A percentile compares a stretch with the other conserved stretches of the same genome.
These are phyloP conservation scores for Coemansia sp. DNA, from an alignment of 192 early-diverging fungal species.

Conservation along the genomic window DNA sequence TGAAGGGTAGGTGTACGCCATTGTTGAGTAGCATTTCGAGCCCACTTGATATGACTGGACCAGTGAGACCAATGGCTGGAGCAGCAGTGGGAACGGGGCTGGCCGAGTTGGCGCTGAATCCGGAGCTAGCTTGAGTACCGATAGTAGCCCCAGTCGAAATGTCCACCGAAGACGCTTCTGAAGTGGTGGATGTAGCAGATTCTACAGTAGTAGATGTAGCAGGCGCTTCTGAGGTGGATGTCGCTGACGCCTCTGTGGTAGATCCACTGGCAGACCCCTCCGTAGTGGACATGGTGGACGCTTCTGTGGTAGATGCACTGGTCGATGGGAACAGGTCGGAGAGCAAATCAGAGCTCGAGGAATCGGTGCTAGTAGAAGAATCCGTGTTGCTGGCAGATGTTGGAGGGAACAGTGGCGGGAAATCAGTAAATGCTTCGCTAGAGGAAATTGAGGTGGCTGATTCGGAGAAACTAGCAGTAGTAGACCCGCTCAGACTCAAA, in stretches of 20 bases:
- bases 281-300: neutral
- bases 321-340: neutral
- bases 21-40: constrained; percentile 48
- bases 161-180: neutral
- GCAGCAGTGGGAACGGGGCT: neutral
- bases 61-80: constrained; percentile 19
- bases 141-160: neutral
- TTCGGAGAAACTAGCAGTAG: neutral
- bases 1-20: constrained; percentile 31
- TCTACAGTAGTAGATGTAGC: neutral
- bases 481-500: neutral
- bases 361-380: neutral
- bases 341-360: neutral
- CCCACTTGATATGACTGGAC: constrained; percentile 41
- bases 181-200: neutral
- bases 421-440: neutral
- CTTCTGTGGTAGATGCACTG: neutral
- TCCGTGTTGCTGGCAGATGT: neutral
- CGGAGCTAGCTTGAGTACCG: neutral
- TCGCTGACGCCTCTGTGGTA: neutral
- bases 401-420: neutral
- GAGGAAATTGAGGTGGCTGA: neutral
- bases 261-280: too few species aligned
- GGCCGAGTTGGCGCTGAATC: neutral
- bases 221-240: neutral